A percentile compares a stretch with the other conserved stretches of the same genome.
Evolutionary conservation across 176 grass and related monocot genomes (phyloP).

Genomic region (Ensete ventricosum): DNA sequence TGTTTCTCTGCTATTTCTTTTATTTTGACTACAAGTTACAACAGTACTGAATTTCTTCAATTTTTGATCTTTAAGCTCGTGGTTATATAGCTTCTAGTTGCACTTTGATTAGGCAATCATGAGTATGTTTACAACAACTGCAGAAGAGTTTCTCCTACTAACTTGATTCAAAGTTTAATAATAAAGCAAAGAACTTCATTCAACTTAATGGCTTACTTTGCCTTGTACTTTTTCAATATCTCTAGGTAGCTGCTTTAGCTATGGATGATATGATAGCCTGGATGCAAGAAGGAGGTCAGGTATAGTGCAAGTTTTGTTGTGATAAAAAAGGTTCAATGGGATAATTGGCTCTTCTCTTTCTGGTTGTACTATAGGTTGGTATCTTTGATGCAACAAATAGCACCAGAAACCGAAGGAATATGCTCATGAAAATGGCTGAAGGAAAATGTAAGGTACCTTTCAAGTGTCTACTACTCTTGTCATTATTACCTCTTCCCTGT

Average conservation of each 20-base stretch:
- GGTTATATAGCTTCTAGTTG: too few relatives aligned
- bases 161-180: too few relatives aligned
- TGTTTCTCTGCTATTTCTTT: background rate
- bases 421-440: slow-evolving; percentile 96
- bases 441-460: slow-evolving; percentile 81
- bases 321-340: slow-evolving; percentile 14
- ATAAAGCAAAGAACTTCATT: too few relatives aligned
- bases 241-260: slow-evolving; percentile 79
- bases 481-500: background rate
- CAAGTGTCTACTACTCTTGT: too few relatives aligned
- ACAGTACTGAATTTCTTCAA: background rate
- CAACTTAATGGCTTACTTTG: background rate
- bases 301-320: slow-evolving; percentile 24
- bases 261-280: slow-evolving; percentile 98
- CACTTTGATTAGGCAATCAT: too few relatives aligned
- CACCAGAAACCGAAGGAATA: slow-evolving; percentile 80
- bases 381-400: slow-evolving; percentile 99
- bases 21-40: background rate
- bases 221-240: slow-evolving; percentile 14
- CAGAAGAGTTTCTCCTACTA: too few relatives aligned
- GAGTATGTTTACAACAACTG: too few relatives aligned
- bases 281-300: slow-evolving; percentile 96
- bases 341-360: slow-evolving; percentile 25
- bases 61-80: too few relatives aligned
- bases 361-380: slow-evolving; percentile 51